phyloP scores from a whole-genome alignment of 441 rosid species.

The Hura crepitans region DNA sequence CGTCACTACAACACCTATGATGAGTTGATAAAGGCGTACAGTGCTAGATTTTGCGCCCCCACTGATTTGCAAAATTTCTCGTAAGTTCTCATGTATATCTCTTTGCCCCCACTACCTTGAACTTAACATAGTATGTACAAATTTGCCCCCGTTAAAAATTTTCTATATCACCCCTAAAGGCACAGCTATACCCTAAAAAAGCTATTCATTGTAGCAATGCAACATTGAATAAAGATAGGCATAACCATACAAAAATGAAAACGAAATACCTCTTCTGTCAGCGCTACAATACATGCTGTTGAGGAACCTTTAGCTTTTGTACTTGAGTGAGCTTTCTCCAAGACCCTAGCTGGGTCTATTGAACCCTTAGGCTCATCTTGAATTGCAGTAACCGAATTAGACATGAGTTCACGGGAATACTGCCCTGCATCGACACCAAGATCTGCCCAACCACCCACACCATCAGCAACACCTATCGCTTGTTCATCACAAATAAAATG shows the following conservation, averaged over 20 bases:
- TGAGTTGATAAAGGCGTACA: neutral
- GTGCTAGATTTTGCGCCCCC: too few species aligned
- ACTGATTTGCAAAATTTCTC: too few species aligned
- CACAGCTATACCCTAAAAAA: neutral
- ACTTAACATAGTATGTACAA: too few species aligned
- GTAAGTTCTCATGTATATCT: too few species aligned
- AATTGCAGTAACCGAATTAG: slow-evolving; percentile 67
- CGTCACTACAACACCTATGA: neutral
- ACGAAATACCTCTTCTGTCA: slow-evolving; percentile 52
- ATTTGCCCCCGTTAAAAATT: too few species aligned
- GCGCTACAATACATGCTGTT: slow-evolving; percentile 81
- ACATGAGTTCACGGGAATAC: slow-evolving; percentile 83
- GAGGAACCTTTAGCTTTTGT: slow-evolving; percentile 86
- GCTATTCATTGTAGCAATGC: neutral
- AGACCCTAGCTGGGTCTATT: slow-evolving; percentile 67
- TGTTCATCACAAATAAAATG: slow-evolving; percentile 86
- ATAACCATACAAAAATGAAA: neutral
- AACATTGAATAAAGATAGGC: neutral
- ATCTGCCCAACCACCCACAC: slow-evolving; percentile 97
- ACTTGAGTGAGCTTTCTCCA: slow-evolving; percentile 75
- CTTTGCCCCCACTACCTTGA: too few species aligned
- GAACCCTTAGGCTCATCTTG: slow-evolving; percentile 79
- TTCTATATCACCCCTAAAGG: too few species aligned
- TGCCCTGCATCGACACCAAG: slow-evolving; percentile 72
- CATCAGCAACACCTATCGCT: slow-evolving; percentile 88